Base-by-base conservation (phyloP, 208 protist genomes). In the Tritrichomonas foetus region DNA sequence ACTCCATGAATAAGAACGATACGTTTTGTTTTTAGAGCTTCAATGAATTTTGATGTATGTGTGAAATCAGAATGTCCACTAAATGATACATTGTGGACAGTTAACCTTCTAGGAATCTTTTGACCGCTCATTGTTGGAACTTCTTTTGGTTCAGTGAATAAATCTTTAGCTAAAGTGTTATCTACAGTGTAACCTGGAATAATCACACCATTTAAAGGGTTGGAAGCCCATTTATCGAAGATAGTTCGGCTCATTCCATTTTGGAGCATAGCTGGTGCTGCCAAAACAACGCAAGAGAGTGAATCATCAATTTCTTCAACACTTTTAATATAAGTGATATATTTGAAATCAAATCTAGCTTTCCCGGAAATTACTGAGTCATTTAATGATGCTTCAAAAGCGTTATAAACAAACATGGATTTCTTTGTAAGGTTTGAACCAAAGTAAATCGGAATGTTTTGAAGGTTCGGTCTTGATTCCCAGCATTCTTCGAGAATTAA, bases 401-500 rank as follows among this genome's bases (percentile, higher is more conserved):
- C 98, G 94, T 98, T 97, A 96, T 99, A 99, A 25, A 99, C 96
- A 57, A 96, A 96, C 97, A 99, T 99, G 96, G 98, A 99, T 92
- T 98, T 97, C 95, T 98, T 98, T 11, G 98, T 98, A 39, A 99
- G 95, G 8, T 97, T 98, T 66, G 98, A 99, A 69, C 98, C 98
- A 96, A 99, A 99, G 95, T 99, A 99, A 93, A 99, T 98, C 5
- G 98, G 98, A 49, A 99, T 97, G 82, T 97, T 95, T 94, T 99
- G 98, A 94, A 99, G 96, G 95, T 99, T 97, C 94, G 97, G 97
- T 94, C 99, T 97, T 25, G 93, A 95, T 33, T 98, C 97, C 98
- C 99, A 99, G 95, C 98, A 99, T 94, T 99, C 98, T 94, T 99
- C 98, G 20, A 99, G 96, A 95, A 99, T 99, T 30, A 99, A 96